A percentile compares a stretch with the other conserved stretches of the same genome.
These are phyloP conservation scores for Tetracentron sinense DNA, from an alignment of 164 flowering plant genomes.

Conservation along the genomic window DNA sequence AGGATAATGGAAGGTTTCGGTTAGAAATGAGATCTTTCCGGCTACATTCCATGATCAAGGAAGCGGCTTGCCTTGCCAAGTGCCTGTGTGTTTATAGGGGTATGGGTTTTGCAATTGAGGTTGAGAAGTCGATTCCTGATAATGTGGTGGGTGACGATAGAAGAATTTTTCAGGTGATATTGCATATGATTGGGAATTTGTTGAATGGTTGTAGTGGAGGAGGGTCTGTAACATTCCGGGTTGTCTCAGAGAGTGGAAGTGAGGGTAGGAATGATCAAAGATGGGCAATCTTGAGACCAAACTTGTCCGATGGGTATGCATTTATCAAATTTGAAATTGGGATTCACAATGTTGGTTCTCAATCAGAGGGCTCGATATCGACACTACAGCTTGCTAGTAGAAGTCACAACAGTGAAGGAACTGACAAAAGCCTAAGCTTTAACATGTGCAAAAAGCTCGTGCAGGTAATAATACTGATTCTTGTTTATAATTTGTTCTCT, in stretches of 20 bases:
- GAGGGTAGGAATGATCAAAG: constrained; percentile 51
- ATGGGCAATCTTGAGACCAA: constrained; percentile 62
- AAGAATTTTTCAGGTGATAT: constrained; percentile 83
- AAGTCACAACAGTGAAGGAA: constrained; percentile 29
- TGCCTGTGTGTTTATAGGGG: constrained; percentile 64
- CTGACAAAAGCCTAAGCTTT: constrained; percentile 65
- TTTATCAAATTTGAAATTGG: constrained; percentile 64
- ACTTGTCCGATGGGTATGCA: constrained; percentile 48
- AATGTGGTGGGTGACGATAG: constrained; percentile 76
- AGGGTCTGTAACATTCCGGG: constrained; percentile 43
- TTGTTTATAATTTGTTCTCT: neutral
- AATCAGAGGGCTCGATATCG: constrained; percentile 22
- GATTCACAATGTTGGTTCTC: constrained; percentile 23
- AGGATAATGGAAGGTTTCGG: constrained; percentile 53
- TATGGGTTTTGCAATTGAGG: constrained; percentile 48
- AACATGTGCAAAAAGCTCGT: constrained; percentile 73
- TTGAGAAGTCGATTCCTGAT: constrained; percentile 59
- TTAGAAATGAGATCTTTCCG: constrained; percentile 55
- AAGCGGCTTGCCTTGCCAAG: constrained; percentile 77
- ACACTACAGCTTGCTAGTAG: constrained; percentile 22
- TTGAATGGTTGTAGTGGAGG: constrained; percentile 42
- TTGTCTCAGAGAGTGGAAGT: constrained; percentile 40
- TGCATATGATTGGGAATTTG: constrained; percentile 84
- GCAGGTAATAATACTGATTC: constrained; percentile 42
- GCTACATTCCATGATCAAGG: constrained; percentile 64